phyloP scores from a whole-genome alignment of 257 asterid species.

The Datura wrightii region DNA sequence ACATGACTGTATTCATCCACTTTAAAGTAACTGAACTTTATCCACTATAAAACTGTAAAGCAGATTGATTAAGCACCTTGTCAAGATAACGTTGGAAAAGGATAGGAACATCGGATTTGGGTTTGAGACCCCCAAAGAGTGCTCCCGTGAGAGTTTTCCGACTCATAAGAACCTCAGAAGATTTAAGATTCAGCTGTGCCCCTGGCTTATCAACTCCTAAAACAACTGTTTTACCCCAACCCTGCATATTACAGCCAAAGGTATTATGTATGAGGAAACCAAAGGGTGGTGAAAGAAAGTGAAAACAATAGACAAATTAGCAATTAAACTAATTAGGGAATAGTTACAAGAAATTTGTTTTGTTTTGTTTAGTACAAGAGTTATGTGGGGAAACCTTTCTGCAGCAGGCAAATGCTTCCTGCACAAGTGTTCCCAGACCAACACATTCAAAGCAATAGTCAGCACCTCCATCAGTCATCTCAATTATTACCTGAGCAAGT shows the following conservation, averaged over 20 bases:
- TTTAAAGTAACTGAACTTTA: background rate
- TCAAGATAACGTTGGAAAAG: conserved; percentile 64
- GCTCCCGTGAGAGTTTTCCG: conserved; percentile 62
- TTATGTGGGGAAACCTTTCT: conserved; percentile 56
- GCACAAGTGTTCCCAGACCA: conserved; percentile 65
- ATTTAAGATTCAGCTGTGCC: conserved; percentile 49
- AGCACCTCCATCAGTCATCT: conserved; percentile 88
- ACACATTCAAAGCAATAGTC: conserved; percentile 95
- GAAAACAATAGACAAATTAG: background rate
- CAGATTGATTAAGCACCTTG: conserved; percentile 48
- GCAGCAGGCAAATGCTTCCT: conserved; percentile 77
- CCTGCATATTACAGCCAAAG: conserved; percentile 45
- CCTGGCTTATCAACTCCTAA: conserved; percentile 74
- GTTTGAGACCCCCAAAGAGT: conserved; percentile 79
- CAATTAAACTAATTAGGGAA: too few relatives aligned
- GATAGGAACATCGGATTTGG: conserved; percentile 71
- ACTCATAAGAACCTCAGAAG: conserved; percentile 50
- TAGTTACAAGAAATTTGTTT: background rate
- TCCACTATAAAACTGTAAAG: background rate
- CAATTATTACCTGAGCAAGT: conserved; percentile 58
- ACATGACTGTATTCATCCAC: background rate
- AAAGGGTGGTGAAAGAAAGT: background rate
- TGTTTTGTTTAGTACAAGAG: background rate
- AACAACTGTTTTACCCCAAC: conserved; percentile 88
- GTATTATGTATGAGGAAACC: background rate